Evolutionary conservation across 192 early-diverging fungal species (phyloP).

Genomic region (Physocladia obscura): DNA sequence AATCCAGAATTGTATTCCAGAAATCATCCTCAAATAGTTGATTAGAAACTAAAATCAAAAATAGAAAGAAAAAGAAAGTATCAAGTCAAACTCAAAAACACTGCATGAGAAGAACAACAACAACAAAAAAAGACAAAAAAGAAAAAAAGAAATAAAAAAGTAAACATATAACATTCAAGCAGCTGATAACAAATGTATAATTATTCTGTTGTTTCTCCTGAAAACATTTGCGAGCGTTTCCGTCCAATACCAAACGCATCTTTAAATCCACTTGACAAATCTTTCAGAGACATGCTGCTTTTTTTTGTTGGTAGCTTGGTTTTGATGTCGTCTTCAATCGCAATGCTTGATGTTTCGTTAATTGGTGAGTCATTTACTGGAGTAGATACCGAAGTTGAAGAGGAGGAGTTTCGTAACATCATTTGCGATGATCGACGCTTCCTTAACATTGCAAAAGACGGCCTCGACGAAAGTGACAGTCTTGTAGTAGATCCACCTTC

Average conservation of each 20-base stretch:
- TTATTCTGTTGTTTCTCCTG: not conserved
- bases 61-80: too few relatives aligned
- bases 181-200: not conserved
- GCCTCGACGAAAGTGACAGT: not conserved
- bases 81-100: not conserved
- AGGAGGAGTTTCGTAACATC: not conserved
- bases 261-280: conserved; percentile 21
- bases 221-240: conserved; percentile 1
- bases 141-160: conserved; percentile 19
- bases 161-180: too few relatives aligned
- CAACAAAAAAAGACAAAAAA: not conserved
- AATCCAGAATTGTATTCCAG: too few relatives aligned
- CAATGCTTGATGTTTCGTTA: not conserved
- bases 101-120: not conserved
- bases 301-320: not conserved
- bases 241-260: not conserved
- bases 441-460: not conserved
- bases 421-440: not conserved
- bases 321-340: not conserved
- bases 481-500: not conserved
- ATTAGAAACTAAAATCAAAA: too few relatives aligned
- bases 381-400: not conserved
- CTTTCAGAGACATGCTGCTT: conserved; percentile 13
- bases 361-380: not conserved
- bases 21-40: too few relatives aligned